Evolutionary conservation across 2,329 filamentous ascomycete genomes (phyloP), one percentile per base, ranked within the genome.

Genomic region (Botrytis deweyae): DNA sequence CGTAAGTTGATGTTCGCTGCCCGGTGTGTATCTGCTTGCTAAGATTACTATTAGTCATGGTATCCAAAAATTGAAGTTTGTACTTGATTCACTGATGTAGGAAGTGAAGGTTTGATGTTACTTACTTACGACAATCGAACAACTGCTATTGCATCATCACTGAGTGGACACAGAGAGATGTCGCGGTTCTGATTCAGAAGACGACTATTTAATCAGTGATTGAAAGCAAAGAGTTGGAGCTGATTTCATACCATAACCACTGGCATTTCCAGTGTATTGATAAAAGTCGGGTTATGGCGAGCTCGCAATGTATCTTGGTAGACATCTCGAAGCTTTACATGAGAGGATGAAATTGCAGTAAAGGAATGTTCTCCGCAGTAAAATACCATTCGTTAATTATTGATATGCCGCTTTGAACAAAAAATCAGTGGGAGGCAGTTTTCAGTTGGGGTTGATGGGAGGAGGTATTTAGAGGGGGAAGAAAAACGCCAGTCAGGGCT

Each of bases 301-400:
- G n/a, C n/a, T 18, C 1, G 6, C n/a, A 1, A 42, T 2, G 1
- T 5, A 8, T 2, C 10, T 8, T 42, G 38, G 14, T 25, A 42
- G 61, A 20, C 33, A 10, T 25, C 9, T 42, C 40, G 25, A 3
- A 63, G 25, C n/a, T 42, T 38, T 10, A 3, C 3, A 42, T 6
- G 25, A 42, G 22, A 62, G 20, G 10, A 62, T n/a, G 2, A 18
- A 3, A 8, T 40, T 40, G 58, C 9, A 14, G 5, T 29, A 29
- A 33, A 1, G 16, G 20, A 38, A 38, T 14, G 4, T 38, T 36
- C 4, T 36, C 10, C 16, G 8, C 5, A 9, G 33, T 9, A 4
- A 25, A 12, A 12, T 36, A 36, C 1, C 9, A 61, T 38, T n/a
- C n/a, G n/a, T n/a, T n/a, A n/a, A n/a, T n/a, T 16, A 20, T 59